These are phyloP conservation scores for Clitopilus passeckerianus DNA, from an alignment of 768 basidiomycete genomes.

Conservation along the genomic window DNA sequence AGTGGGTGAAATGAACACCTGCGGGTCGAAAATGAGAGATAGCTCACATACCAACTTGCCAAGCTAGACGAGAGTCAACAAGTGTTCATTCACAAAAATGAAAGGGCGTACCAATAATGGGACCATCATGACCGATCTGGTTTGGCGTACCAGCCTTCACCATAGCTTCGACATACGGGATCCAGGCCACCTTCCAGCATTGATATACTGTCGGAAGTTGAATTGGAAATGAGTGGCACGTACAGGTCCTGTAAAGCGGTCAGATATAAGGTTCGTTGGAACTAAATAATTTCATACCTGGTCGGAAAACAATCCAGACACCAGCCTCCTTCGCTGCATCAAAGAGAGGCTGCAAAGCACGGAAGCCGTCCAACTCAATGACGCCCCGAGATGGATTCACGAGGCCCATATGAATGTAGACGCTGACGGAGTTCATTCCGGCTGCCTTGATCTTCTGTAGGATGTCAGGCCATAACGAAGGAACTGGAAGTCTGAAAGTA, in stretches of 20 bases:
- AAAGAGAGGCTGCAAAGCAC: constrained; percentile 64
- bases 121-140: constrained; percentile 69
- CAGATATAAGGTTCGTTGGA: no score
- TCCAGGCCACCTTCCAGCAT: constrained; percentile 69
- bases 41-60: constrained; percentile 44
- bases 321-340: constrained; percentile 72
- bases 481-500: constrained; percentile 76
- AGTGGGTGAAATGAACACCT: not conserved
- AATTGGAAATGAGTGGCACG: constrained; percentile 33
- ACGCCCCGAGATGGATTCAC: constrained; percentile 72
- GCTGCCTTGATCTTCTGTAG: constrained; percentile 79
- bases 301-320: constrained; percentile 49
- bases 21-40: not conserved
- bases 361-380: constrained; percentile 67
- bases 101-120: constrained; percentile 57
- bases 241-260: no score
- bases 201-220: constrained; percentile 47
- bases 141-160: constrained; percentile 54
- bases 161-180: constrained; percentile 63
- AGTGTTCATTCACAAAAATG: not conserved
- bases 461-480: constrained; percentile 76
- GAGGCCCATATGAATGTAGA: constrained; percentile 79
- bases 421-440: constrained; percentile 63
- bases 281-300: no score
- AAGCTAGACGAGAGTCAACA: constrained; percentile 24